These are phyloP conservation scores for Phytophthora tubulina DNA, from an alignment of 352 stramenopile species.

Conservation along the genomic window DNA sequence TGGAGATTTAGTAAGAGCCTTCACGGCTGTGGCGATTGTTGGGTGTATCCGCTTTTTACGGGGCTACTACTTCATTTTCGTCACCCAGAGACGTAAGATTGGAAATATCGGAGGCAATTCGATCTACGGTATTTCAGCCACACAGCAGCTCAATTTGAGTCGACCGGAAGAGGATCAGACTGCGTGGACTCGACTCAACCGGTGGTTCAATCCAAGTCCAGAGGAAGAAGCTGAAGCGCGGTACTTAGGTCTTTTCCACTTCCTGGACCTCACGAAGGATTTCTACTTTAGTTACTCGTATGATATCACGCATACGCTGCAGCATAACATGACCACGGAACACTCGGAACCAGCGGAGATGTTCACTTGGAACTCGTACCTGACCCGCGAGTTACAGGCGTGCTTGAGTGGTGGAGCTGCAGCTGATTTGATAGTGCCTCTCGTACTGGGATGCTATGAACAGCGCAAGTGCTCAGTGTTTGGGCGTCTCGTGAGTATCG, in stretches of 20 bases:
- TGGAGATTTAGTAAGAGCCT: slow-evolving; percentile 64
- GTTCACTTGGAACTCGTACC: slow-evolving; percentile 98
- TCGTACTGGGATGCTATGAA: slow-evolving; percentile 96
- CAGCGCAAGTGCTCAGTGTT: slow-evolving; percentile 97
- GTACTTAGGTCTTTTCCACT: slow-evolving; percentile 98
- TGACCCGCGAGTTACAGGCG: slow-evolving; percentile 93
- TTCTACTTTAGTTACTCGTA: slow-evolving; percentile 99
- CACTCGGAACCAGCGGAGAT: slow-evolving; percentile 92
- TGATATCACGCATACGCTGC: slow-evolving; percentile 97
- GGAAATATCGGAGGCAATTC: slow-evolving; percentile 96
- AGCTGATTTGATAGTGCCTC: slow-evolving; percentile 90
- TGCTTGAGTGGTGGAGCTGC: slow-evolving; percentile 87
- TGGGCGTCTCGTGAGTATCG: slow-evolving; percentile 95
- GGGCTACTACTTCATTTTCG: slow-evolving; percentile 99
- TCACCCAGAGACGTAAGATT: slow-evolving; percentile 97
- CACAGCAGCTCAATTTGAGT: slow-evolving; percentile 91
- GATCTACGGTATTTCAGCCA: slow-evolving; percentile 98
- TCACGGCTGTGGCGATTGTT: slow-evolving; percentile 97
- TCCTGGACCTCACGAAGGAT: slow-evolving; percentile 99
- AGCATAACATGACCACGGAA: slow-evolving; percentile 97
- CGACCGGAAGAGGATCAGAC: slow-evolving; percentile 57
- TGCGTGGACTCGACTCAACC: slow-evolving; percentile 77
- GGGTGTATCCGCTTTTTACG: slow-evolving; percentile 98
- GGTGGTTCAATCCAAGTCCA: slow-evolving; percentile 85
- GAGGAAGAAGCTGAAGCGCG: slow-evolving; percentile 87